Evolutionary conservation across 768 basidiomycete genomes (phyloP), one percentile per base, ranked within the genome.

Genomic region (Dioszegia aurantiaca): DNA sequence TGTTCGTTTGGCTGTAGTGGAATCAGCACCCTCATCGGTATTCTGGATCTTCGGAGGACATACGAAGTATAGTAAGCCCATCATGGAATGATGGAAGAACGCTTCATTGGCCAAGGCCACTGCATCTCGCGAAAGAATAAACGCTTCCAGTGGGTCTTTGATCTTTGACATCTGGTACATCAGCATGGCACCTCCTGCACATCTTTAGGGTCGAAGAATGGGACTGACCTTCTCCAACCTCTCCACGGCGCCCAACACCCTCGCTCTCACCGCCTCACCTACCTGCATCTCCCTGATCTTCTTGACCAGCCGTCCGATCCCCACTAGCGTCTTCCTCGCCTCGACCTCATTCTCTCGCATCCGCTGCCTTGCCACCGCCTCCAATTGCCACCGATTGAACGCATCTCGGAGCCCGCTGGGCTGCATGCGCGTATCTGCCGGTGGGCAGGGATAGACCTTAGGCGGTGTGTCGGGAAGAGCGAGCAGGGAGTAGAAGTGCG

Each of bases 1-100:
- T 98, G 95, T 72, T 98, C 95, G 19, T 90, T 86, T 21, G 95
- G 95, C 77, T 78, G 55, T 19, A 44, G 19, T n/a, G n/a, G n/a
- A n/a, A n/a, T n/a, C n/a, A n/a, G n/a, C n/a, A n/a, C 33, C 6
- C n/a, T 58, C 27, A 36, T 55, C 40, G 51, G 31, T 16, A 11
- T 17, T 26, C n/a, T n/a, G n/a, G n/a, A n/a, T n/a, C n/a, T 17
- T 27, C 26, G 26, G 16, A 16, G 23, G 33, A 45, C 76, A 61
- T 42, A 78, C 77, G 78, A 98, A 98, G 77, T 99, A 99, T 21
- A 99, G 81, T 72, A 97, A 78, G 14, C 90, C 92, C 65, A 98
- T 79, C 92, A 98, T 95, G 19, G 88, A 89, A 0, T 94, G 95
- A 75, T 91, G 89, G 79, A 95, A 98, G 81, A 95, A 98, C 3